These are phyloP conservation scores for Sporisorium reilianum DNA, from an alignment of 1,284 basidiomycete species.

Conservation along the genomic window DNA sequence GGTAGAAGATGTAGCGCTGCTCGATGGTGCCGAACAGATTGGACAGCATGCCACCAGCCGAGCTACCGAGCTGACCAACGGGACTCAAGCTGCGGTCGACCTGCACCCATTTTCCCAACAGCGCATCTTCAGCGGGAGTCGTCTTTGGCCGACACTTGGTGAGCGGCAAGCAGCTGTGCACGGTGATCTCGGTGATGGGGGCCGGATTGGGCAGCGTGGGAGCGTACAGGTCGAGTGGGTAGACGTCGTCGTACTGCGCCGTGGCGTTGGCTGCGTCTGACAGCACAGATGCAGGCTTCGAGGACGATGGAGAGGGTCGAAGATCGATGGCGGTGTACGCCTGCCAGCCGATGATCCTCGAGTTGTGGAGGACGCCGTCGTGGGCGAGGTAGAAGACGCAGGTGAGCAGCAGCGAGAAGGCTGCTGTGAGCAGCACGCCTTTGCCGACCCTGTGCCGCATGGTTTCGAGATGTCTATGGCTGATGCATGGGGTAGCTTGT, in stretches of 20 bases:
- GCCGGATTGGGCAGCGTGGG: conserved; percentile 58
- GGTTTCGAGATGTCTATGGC: not conserved
- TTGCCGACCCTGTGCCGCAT: conserved; percentile 41
- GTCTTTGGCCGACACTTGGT: conserved; percentile 78
- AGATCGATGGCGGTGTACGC: conserved; percentile 39
- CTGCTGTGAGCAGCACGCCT: conserved; percentile 32
- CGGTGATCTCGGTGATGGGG: conserved; percentile 78
- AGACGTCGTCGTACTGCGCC: conserved; percentile 35
- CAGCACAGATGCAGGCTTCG: conserved; percentile 2
- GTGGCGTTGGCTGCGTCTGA: conserved; percentile 1
- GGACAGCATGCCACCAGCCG: conserved; percentile 19
- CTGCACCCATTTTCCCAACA: conserved; percentile 87
- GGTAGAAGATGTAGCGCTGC: conserved; percentile 61
- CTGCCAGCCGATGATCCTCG: conserved; percentile 51
- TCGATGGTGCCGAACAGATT: conserved; percentile 49
- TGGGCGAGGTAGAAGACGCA: conserved; percentile 49
- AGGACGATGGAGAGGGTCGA: conserved; percentile 2
- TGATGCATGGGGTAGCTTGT: not conserved
- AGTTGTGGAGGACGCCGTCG: conserved; percentile 32
- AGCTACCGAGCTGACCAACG: conserved; percentile 69
- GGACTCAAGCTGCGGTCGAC: conserved; percentile 81
- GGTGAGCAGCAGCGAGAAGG: conserved; percentile 44
- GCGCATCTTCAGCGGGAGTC: conserved; percentile 79
- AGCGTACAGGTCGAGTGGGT: conserved; percentile 58
- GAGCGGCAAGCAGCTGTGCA: conserved; percentile 78